phyloP scores from a whole-genome alignment of 257 asterid species.

The Cinchona pubescens region DNA sequence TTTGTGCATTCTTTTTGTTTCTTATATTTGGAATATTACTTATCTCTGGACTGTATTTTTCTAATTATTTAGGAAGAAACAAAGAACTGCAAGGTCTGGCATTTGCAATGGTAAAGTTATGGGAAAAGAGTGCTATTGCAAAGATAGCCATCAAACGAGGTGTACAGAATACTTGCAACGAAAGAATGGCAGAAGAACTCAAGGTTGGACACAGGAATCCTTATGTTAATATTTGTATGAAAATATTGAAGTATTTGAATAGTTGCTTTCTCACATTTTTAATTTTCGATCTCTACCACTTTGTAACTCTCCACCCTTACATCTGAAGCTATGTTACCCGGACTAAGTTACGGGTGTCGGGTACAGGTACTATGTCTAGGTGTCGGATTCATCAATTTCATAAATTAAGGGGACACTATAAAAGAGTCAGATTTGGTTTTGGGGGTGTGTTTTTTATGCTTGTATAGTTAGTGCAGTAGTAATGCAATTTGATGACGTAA shows the following conservation, averaged over 20 bases:
- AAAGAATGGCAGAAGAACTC: constrained; percentile 94
- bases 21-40: background rate
- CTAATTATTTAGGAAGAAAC: constrained; percentile 58
- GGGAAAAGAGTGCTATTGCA: constrained; percentile 78
- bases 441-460: too few species aligned
- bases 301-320: background rate
- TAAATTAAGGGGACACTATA: too few species aligned
- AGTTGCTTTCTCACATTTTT: background rate
- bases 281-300: background rate
- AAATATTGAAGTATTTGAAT: background rate
- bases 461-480: too few species aligned
- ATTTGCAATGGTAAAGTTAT: constrained; percentile 73
- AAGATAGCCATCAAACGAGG: constrained; percentile 93
- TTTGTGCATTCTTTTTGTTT: constrained; percentile 1
- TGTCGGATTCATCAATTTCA: too few species aligned
- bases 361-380: too few species aligned
- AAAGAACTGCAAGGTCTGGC: constrained; percentile 91
- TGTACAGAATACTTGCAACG: constrained; percentile 70
- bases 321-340: too few species aligned
- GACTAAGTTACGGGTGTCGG: too few species aligned
- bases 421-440: too few species aligned
- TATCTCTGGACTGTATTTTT: background rate
- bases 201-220: constrained; percentile 43
- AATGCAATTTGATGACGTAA: too few species aligned
- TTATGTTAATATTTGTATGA: background rate